Percentiles rank a stretch among this genome's conserved stretches.
These are phyloP conservation scores for Bretziella fagacearum DNA, from an alignment of 2,329 filamentous ascomycete genomes.

Conservation along the genomic window DNA sequence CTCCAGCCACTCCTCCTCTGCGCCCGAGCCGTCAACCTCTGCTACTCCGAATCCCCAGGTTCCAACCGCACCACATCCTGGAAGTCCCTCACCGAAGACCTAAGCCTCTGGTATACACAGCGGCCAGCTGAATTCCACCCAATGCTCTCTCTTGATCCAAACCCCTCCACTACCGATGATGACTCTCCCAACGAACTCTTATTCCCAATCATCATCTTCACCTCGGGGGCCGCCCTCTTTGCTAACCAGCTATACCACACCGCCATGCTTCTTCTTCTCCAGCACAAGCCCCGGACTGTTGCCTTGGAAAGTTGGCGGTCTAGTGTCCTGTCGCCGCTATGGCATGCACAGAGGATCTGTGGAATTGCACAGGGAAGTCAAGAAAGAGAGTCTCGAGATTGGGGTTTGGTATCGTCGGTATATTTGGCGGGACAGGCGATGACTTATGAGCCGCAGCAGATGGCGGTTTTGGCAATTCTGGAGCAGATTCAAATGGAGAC, in stretches of 20 bases:
- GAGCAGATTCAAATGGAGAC: constrained; percentile 25
- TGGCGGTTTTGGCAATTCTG: constrained; percentile 25
- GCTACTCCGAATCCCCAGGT: constrained; percentile 16
- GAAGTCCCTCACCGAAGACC: constrained; percentile 20
- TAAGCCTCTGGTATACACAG: constrained; percentile 21
- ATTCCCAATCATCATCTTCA: constrained; percentile 24
- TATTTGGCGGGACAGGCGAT: constrained; percentile 28
- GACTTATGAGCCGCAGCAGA: constrained; percentile 32
- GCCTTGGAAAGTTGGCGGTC: constrained; percentile 20
- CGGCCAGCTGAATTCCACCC: constrained; percentile 22
- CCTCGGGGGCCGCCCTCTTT: constrained; percentile 26
- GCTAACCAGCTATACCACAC: constrained; percentile 42
- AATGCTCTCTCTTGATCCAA: constrained; percentile 14
- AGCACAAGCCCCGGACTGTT: constrained; percentile 31
- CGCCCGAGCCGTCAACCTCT: constrained; percentile 22
- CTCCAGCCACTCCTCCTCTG: constrained; percentile 21
- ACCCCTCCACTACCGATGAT: constrained; percentile 18
- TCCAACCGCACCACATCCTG: constrained; percentile 19
- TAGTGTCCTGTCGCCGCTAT: constrained; percentile 26
- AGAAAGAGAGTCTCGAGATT: constrained; percentile 29
- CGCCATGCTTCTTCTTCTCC: constrained; percentile 34
- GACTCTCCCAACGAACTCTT: constrained; percentile 19
- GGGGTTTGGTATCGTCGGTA: constrained; percentile 29
- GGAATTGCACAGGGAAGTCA: constrained; percentile 33
- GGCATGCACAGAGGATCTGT: constrained; percentile 33